Base-by-base conservation (phyloP, 768 basidiomycete genomes). In the Termitomyces sp. region DNA sequence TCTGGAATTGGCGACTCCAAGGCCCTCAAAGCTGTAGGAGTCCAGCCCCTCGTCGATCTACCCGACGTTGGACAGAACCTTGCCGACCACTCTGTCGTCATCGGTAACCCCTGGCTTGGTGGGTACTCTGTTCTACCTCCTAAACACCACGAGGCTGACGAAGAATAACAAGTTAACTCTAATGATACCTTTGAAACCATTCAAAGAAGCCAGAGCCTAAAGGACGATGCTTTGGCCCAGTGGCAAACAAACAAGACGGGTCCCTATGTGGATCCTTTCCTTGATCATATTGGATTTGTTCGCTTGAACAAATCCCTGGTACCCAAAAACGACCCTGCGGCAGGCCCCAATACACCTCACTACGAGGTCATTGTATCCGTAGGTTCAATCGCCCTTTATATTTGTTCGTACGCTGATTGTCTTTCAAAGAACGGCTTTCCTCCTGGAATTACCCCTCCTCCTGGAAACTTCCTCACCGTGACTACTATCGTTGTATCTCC, bases 1-100 rank as follows among this genome's bases (percentile, higher is more conserved):
- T 73, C 71, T 24, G 73, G 73, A 18, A 75, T 75, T 55, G 74
- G 74, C 10, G 58, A 69, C 42, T n/a, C 54, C 3, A 50, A 48
- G 7, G 42, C 56, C 24, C 63, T 73, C 1, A 47, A 56, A 12
- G 40, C 57, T 6, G 3, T 70, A 2, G 66, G 66, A 12, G 54
- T 70, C 35, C 22, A 58, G 40, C 56, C 72, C 10, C 40, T 70
- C 10, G 56, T 75, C 4, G 30, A 73, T 56, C 60, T 72, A 14
- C 75, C 74, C 8, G 66, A 66, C 43, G 76, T 78, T 2, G 76
- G 76, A 16, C 65, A 69, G 53, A 74, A 78, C 54, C 62, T 77
- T 1, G 65, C 68, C 14, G 75, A 74, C 56, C 75, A 77, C 47
- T 64, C 72, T 0, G 58, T 69, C 3, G 58, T 69, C 3, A 56